Conservation (phyloP, 2,329 filamentous ascomycete species). For the Beauveria scarabaeidicola region DNA sequence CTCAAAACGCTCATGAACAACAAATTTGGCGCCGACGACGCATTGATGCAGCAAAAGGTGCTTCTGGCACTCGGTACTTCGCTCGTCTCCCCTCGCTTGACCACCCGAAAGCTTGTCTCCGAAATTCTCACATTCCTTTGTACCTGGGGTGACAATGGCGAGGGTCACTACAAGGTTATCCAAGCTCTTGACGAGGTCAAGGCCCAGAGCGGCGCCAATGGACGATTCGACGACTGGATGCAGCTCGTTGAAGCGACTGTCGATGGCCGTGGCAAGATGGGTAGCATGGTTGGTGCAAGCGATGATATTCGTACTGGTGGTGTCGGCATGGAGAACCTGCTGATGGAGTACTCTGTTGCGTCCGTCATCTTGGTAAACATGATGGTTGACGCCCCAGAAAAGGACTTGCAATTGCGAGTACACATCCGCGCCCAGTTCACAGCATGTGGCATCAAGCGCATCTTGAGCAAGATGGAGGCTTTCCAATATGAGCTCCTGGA, state of each 20-base stretch:
- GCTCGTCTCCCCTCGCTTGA: slow-evolving; percentile 78
- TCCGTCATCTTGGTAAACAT: slow-evolving; percentile 95
- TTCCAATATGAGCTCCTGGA: slow-evolving; percentile 98
- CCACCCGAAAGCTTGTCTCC: slow-evolving; percentile 88
- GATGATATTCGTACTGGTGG: slow-evolving; percentile 93
- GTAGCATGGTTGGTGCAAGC: slow-evolving; percentile 90
- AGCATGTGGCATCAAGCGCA: slow-evolving; percentile 88
- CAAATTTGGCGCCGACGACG: slow-evolving; percentile 96
- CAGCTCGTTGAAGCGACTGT: slow-evolving; percentile 94
- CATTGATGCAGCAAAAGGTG: slow-evolving; percentile 80
- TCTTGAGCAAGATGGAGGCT: slow-evolving; percentile 91
- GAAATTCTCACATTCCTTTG: slow-evolving; percentile 95
- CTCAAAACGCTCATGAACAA: slow-evolving; percentile 98
- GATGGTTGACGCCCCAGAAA: slow-evolving; percentile 84
- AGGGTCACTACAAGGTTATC: slow-evolving; percentile 88
- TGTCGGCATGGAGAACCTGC: slow-evolving; percentile 95
- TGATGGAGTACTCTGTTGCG: slow-evolving; percentile 98
- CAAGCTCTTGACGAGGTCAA: slow-evolving; percentile 91
- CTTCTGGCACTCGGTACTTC: slow-evolving; percentile 81
- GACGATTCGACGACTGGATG: slow-evolving; percentile 97
- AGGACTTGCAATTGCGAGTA: slow-evolving; percentile 81
- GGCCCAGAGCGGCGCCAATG: slow-evolving; percentile 78
- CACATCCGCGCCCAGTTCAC: slow-evolving; percentile 95
- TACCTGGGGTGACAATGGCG: slow-evolving; percentile 76
- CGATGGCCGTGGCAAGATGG: slow-evolving; percentile 97